These are phyloP conservation scores for Neopestalotiopsis rosae DNA, from an alignment of 2,329 filamentous ascomycete species.

Conservation along the genomic window DNA sequence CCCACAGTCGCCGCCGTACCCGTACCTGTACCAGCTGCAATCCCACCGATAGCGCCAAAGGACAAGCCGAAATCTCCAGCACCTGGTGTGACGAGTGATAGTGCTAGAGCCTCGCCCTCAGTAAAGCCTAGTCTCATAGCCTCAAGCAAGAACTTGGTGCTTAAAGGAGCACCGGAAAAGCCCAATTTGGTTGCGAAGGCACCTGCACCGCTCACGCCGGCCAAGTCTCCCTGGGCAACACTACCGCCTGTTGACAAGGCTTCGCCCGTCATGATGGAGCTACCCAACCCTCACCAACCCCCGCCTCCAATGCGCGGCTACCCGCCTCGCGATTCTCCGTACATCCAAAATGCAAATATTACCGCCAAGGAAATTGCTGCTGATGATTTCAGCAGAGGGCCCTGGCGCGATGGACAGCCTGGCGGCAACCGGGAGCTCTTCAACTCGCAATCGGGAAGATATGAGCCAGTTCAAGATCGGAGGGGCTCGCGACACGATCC, in stretches of 20 bases:
- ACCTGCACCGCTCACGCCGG: slow-evolving; percentile 67
- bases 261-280: slow-evolving; percentile 70
- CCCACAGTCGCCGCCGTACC: slow-evolving; percentile 29
- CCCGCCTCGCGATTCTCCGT: slow-evolving; percentile 59
- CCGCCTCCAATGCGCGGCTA: slow-evolving; percentile 38
- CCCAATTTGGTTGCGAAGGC: slow-evolving; percentile 77
- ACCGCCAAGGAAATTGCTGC: slow-evolving; percentile 85
- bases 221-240: slow-evolving; percentile 90
- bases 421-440: slow-evolving; percentile 77
- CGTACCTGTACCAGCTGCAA: slow-evolving; percentile 31
- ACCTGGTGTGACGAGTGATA: slow-evolving; percentile 34
- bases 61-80: slow-evolving; percentile 54
- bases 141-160: slow-evolving; percentile 65
- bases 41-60: slow-evolving; percentile 33
- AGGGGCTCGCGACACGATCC: slow-evolving; percentile 74
- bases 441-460: slow-evolving; percentile 93
- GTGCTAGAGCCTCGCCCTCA: slow-evolving; percentile 41
- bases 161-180: slow-evolving; percentile 73
- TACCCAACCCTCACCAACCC: slow-evolving; percentile 41
- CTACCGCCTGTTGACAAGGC: slow-evolving; percentile 85
- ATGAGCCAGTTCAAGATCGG: slow-evolving; percentile 85
- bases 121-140: slow-evolving; percentile 52
- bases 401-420: slow-evolving; percentile 75
- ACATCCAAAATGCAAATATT: slow-evolving; percentile 58
- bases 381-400: slow-evolving; percentile 87